A percentile compares a stretch with the other conserved stretches of the same genome.
These are phyloP conservation scores for Thecaphora thlaspeos DNA, from an alignment of 1,284 basidiomycete species.

Conservation along the genomic window DNA sequence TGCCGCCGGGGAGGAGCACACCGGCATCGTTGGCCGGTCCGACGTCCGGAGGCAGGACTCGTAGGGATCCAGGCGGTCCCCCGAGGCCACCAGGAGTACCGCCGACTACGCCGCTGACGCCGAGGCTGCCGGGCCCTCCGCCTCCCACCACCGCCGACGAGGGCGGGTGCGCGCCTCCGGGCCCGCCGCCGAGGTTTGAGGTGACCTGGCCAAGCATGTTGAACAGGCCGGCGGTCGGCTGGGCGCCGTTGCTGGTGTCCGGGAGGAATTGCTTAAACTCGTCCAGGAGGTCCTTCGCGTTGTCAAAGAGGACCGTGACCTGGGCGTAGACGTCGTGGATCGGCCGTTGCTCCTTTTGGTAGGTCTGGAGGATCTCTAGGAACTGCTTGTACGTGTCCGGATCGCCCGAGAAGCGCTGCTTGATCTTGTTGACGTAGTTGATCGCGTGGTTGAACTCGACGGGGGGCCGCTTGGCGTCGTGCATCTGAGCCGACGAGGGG, in stretches of 20 bases:
- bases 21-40: conserved; percentile 3
- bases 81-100: conserved; percentile 9
- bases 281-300: conserved; percentile 84
- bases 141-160: too few species aligned
- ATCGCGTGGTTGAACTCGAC: conserved; percentile 96
- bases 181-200: conserved; percentile 39
- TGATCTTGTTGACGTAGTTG: conserved; percentile 98
- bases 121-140: too few species aligned
- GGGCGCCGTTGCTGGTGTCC: conserved; percentile 61
- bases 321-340: conserved; percentile 89
- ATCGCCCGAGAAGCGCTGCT: conserved; percentile 85
- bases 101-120: conserved; percentile 11
- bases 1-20: conserved; percentile 58
- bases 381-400: conserved; percentile 97
- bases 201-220: conserved; percentile 59
- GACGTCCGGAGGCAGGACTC: conserved; percentile 6
- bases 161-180: conserved; percentile 19
- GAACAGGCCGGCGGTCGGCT: conserved; percentile 56
- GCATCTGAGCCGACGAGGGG: conserved; percentile 11
- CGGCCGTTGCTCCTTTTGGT: conserved; percentile 89
- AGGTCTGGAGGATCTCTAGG: conserved; percentile 93
- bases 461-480: conserved; percentile 57
- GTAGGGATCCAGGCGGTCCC: conserved; percentile 11
- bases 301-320: conserved; percentile 87
- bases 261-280: conserved; percentile 98